Evolutionary conservation across 306 rosid genomes (phyloP).

Genomic region (Quercus wislizeni): DNA sequence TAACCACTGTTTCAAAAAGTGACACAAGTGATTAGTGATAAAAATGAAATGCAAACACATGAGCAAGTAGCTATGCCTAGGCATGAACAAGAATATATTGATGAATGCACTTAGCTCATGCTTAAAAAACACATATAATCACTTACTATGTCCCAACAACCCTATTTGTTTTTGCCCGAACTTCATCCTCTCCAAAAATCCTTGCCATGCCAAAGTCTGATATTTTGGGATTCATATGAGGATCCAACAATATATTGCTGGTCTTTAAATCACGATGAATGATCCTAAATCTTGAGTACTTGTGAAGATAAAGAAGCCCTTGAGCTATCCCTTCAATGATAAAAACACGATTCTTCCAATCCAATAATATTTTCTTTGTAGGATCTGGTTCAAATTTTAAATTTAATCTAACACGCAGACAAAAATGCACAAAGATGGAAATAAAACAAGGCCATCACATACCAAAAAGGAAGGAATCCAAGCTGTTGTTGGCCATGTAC

Average conservation of each 20-base stretch:
- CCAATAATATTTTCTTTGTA: neutral
- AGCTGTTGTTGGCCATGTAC: conserved; percentile 33
- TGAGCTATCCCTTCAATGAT: conserved; percentile 25
- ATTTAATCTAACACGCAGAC: too few species aligned
- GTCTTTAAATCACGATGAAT: conserved; percentile 20
- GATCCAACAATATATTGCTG: conserved; percentile 20
- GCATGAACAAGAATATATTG: too few species aligned
- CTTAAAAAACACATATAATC: neutral
- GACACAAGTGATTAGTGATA: neutral
- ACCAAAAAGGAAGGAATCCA: conserved; percentile 40
- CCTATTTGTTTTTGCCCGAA: conserved; percentile 6
- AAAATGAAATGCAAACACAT: neutral
- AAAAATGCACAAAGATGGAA: neutral
- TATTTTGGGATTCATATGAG: conserved; percentile 21
- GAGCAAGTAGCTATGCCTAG: too few species aligned
- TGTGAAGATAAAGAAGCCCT: conserved; percentile 19
- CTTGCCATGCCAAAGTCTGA: conserved; percentile 19
- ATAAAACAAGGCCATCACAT: neutral
- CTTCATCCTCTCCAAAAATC: conserved; percentile 1
- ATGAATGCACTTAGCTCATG: neutral
- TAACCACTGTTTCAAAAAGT: conserved; percentile 1
- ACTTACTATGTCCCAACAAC: conserved; percentile 24
- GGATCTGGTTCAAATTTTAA: too few species aligned
- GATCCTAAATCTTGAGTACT: conserved; percentile 15
- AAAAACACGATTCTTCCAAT: neutral